Evolutionary conservation across 2,329 filamentous ascomycete genomes (phyloP), one percentile per base, ranked within the genome.

Genomic region (Trichoderma sp.): DNA sequence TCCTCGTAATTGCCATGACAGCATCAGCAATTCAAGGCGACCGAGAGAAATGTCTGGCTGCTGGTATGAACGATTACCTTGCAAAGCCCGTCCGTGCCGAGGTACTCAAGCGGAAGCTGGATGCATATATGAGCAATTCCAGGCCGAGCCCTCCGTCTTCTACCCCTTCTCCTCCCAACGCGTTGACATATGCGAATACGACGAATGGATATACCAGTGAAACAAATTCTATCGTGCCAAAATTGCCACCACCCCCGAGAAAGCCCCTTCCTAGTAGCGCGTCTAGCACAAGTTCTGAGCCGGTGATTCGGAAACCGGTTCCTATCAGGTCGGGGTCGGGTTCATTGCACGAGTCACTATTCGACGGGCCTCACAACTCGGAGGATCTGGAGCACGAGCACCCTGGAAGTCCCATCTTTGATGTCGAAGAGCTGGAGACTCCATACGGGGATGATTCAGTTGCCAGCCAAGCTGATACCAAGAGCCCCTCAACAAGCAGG

Each of bases 1-100:
- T 97, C 1, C 87, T 98, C n/a, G 94, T 98, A 66, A 98, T 98
- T 79, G 96, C 96, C 73, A 98, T 98, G 96, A 98, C 96, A 1
- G 96, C 96, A 1, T 95, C 93, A 31, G 96, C 96, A 3, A 98
- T 98, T 77, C 94, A 97, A 82, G 96, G 96, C 21, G 96, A 98
- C 82, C 89, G 95, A 65, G 96, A 98, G 83, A 98, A 97, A 85
- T 98, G 96, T 79, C 86, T 98, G n/a, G 94, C 95, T 67, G 94
- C 95, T 1, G 96, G 96, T 62, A 98, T 98, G 96, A 98, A 98
- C 83, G 97, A 98, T 81, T 98, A 98, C 80, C 90, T 98, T 1
- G 95, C 96, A 18, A 98, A 98, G 83, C 96, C 96, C 1, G 96
- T 98, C n/a, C 90, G 95, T 76, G 94, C 94, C 4, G 93, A 95